Conservation (phyloP, 2,329 filamentous ascomycete species). For the Arachnomyces sp. region DNA sequence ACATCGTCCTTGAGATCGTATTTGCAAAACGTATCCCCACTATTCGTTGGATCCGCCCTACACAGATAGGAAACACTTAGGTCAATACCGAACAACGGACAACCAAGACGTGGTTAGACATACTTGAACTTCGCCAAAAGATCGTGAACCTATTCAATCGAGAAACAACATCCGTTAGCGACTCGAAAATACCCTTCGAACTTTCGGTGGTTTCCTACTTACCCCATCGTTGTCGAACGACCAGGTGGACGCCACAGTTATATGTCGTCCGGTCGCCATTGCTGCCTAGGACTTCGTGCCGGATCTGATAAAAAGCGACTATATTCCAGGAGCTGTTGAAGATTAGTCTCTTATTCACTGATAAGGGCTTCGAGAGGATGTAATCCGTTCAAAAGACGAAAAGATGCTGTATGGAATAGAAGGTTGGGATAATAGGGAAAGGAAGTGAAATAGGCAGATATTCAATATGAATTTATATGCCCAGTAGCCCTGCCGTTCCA, state of each 20-base stretch:
- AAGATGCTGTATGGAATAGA: too few species aligned
- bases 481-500: too few species aligned
- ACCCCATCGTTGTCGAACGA: slow-evolving; percentile 26
- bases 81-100: too few species aligned
- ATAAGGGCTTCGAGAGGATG: too few species aligned
- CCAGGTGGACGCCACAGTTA: slow-evolving; percentile 27
- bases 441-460: too few species aligned
- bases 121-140: slow-evolving; percentile 18
- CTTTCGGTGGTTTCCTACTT: slow-evolving; percentile 8
- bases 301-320: too few species aligned
- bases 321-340: too few species aligned
- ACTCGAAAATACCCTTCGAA: background rate
- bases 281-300: too few species aligned
- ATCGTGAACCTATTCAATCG: slow-evolving; percentile 17
- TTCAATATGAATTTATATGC: too few species aligned
- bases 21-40: slow-evolving; percentile 13
- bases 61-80: slow-evolving; percentile 1
- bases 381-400: too few species aligned
- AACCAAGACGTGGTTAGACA: background rate
- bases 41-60: slow-evolving; percentile 8
- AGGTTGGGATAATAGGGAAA: too few species aligned
- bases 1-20: slow-evolving; percentile 20
- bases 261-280: background rate
- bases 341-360: too few species aligned
- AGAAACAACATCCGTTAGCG: background rate